Evolutionary conservation across 2,329 filamentous ascomycete species (phyloP), one percentile per base, ranked within the genome.

Genomic region (Neodidymelliopsis sp.): DNA sequence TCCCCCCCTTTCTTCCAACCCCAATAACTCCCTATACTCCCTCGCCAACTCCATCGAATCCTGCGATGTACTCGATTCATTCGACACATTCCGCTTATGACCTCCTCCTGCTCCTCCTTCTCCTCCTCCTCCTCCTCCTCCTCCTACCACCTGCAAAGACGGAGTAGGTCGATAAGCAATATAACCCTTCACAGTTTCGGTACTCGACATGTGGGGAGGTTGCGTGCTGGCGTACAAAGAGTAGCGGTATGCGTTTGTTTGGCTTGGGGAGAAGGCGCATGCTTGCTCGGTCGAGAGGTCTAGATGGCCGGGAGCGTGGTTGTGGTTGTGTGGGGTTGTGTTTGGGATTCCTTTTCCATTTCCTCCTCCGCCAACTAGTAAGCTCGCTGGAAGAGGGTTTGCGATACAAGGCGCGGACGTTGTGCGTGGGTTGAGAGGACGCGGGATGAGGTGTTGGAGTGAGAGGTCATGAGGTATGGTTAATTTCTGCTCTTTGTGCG

Each of bases 21-120:
- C 27, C 1, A 62, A 58, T 12, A 69, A 39, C 12, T 59, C 60
- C 28, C 55, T 61, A 31, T 69, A 69, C 47, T 68, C 64, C 37
- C 30, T 39, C 2, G 66, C 66, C 27, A 67, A 28, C 25, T 57
- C 55, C 7, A 29, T 49, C 2, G 59, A 57, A 30, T 65, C 63
- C 11, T 60, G 51, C 16, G 54, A 59, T 8, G 40, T 48, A 6
- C 31, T 53, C 7, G 57, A 60, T 4, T 43, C 41, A 20, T 55
- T 33, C 3, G 57, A 60, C 12, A 34, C 39, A 34, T 46, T 49
- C 4, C 57, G 56, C 20, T 53, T 50, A 41, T 66, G 62, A 11
- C 2, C 10, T 7, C 22, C 31, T 29, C 19, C 25, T 45, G 5
- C 50, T 50, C 24, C n/a, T n/a, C n/a, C n/a, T n/a, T n/a, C n/a